Conservation (phyloP, 2,329 filamentous ascomycete species). For the Chalara sp. region DNA sequence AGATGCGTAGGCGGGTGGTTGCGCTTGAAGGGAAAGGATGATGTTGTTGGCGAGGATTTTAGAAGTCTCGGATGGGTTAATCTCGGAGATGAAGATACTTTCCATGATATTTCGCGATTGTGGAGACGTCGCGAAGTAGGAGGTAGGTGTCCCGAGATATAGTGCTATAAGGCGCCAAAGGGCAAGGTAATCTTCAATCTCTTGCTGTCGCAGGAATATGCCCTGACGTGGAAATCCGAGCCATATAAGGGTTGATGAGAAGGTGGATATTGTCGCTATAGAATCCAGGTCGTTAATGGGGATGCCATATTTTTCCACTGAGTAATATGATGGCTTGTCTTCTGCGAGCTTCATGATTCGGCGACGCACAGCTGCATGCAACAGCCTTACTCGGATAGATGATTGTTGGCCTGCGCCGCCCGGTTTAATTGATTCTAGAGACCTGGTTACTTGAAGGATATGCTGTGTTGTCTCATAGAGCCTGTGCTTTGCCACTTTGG, state of each 20-base stretch:
- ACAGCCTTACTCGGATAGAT: constrained; percentile 59
- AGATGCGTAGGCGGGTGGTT: constrained; percentile 59
- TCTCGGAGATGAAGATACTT: constrained; percentile 57
- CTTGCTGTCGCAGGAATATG: constrained; percentile 53
- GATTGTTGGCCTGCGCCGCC: constrained; percentile 60
- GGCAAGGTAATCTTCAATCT: constrained; percentile 64
- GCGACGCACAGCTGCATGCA: constrained; percentile 61
- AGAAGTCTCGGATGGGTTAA: constrained; percentile 56
- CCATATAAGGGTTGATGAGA: constrained; percentile 63
- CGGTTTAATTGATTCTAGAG: constrained; percentile 58
- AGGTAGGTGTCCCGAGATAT: constrained; percentile 62
- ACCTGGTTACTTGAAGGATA: constrained; percentile 63
- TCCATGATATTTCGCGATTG: constrained; percentile 61
- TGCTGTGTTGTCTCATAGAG: constrained; percentile 70
- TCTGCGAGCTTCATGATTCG: constrained; percentile 54
- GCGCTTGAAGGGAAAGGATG: constrained; percentile 58
- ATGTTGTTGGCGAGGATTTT: constrained; percentile 68
- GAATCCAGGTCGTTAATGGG: constrained; percentile 73
- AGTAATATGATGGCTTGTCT: constrained; percentile 55
- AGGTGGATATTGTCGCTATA: constrained; percentile 64
- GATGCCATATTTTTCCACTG: constrained; percentile 49
- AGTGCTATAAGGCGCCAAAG: constrained; percentile 71
- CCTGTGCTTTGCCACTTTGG: constrained; percentile 58
- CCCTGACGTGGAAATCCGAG: constrained; percentile 66
- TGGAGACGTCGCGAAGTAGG: constrained; percentile 48